Base-by-base conservation (phyloP, 805 yeast species). In the Hanseniaspora lindneri region DNA sequence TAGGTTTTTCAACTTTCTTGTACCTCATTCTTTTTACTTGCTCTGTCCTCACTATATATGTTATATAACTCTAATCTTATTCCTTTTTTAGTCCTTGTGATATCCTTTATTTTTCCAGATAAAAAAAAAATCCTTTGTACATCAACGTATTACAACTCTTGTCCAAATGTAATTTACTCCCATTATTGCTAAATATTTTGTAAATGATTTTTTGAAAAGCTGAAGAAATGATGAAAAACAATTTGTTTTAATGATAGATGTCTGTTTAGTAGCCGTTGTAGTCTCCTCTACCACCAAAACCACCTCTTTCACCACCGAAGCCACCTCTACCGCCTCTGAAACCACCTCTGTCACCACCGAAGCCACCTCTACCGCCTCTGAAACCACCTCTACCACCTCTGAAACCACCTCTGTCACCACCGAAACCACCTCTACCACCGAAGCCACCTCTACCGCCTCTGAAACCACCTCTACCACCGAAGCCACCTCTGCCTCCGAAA, bases 361-460 rank as follows among this genome's bases (percentile, higher is more conserved):
- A 66, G 41, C 72, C 69, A 53, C 76, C 76, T 57, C 67, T 66
- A 55, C 68, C 65, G 49, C 72, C 70, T 48, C 59, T 56, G 61
- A 55, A 59, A 51, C 65, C 70, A 53, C 66, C 67, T 50, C 66
- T 57, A 47, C 64, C 69, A 52, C 76, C 74, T 55, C 74, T 64
- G 55, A 50, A 56, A 47, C 57, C 62, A 47, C 71, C 70, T 51
- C 59, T 58, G 53, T 69, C 65, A 16, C 32, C 47, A 43, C 47
- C 47, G 23, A 58, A 65, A 29, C 70, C 71, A 39, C 71, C 67
- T 55, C 68, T 58, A 61, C 64, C 70, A 52, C 66, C 60, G 53
- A 63, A 67, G 53, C 68, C 67, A 52, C 70, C 47, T 43, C 47
- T 43, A 13, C 41, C 50, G 7, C 44, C 69, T 52, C 63, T 58